Conservation (phyloP, 2,329 filamentous ascomycete species). For the Neocucurbitaria cava region DNA sequence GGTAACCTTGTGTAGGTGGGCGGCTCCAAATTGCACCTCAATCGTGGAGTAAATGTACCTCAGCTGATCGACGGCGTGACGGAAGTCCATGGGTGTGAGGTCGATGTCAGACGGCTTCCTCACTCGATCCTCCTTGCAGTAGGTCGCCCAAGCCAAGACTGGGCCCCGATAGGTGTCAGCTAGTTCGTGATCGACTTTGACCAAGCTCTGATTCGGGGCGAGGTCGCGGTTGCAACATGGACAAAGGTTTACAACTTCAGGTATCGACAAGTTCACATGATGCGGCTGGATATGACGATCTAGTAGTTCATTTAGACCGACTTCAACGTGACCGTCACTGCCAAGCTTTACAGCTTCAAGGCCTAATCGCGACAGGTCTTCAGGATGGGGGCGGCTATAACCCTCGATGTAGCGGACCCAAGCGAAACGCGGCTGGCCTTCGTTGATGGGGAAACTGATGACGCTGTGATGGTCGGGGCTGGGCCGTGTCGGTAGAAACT, state of each 20-base stretch:
- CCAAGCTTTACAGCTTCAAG: background rate
- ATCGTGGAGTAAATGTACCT: background rate
- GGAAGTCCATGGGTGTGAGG: background rate
- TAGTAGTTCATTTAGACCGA: background rate
- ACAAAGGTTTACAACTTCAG: background rate
- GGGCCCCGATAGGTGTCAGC: background rate
- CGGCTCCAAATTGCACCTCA: background rate
- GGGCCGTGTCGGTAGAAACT: background rate
- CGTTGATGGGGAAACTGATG: slow-evolving; percentile 14
- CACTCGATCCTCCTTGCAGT: background rate
- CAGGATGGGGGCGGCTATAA: background rate
- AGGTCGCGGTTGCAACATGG: background rate
- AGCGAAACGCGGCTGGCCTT: slow-evolving; percentile 10
- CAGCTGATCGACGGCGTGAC: background rate
- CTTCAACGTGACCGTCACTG: background rate
- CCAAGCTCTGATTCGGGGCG: slow-evolving; percentile 1
- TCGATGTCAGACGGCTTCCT: background rate
- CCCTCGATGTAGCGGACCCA: slow-evolving; percentile 7
- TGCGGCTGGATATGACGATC: background rate
- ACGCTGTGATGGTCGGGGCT: background rate
- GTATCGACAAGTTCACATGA: background rate
- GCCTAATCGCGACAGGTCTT: background rate
- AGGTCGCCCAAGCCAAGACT: background rate
- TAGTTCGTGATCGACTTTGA: slow-evolving; percentile 4
- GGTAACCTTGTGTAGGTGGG: background rate